These are phyloP conservation scores for Xylaria scruposa DNA, from an alignment of 495 filamentous ascomycete genomes.

Conservation along the genomic window DNA sequence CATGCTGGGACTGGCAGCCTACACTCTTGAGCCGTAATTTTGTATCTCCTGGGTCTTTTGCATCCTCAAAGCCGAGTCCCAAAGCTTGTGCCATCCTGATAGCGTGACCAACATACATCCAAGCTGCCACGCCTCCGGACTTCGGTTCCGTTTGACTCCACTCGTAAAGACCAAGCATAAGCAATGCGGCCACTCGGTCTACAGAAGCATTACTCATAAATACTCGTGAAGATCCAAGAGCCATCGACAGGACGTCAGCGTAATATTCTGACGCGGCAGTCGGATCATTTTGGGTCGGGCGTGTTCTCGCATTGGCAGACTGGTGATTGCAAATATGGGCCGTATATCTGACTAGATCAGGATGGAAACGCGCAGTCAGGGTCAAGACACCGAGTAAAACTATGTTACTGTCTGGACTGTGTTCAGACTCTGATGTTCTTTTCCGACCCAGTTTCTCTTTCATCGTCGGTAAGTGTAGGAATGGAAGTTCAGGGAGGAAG, in stretches of 20 bases:
- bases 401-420: constrained; percentile 59
- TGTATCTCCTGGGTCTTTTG: constrained; percentile 28
- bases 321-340: constrained; percentile 50
- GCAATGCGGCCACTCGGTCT: constrained; percentile 74
- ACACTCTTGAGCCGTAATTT: constrained; percentile 33
- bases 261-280: constrained; percentile 79
- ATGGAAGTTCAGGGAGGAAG: constrained; percentile 81
- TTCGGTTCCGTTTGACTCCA: constrained; percentile 72
- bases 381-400: constrained; percentile 80
- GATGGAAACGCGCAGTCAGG: constrained; percentile 80
- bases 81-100: constrained; percentile 76
- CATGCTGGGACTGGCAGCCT: constrained; percentile 51
- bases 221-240: constrained; percentile 62
- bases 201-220: constrained; percentile 65
- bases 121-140: constrained; percentile 72
- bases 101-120: constrained; percentile 79
- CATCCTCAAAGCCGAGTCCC: constrained; percentile 70
- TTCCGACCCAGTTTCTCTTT: constrained; percentile 59
- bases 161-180: constrained; percentile 86
- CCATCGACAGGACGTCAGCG: constrained; percentile 70
- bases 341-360: constrained; percentile 68
- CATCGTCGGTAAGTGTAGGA: constrained; percentile 80
- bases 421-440: constrained; percentile 51
- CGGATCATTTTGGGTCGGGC: constrained; percentile 56
- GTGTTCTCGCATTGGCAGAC: constrained; percentile 44